Percentiles rank a stretch among this genome's conserved stretches.
Evolutionary conservation across 2,329 filamentous ascomycete genomes (phyloP).

Genomic region (Kalmusia sp.): DNA sequence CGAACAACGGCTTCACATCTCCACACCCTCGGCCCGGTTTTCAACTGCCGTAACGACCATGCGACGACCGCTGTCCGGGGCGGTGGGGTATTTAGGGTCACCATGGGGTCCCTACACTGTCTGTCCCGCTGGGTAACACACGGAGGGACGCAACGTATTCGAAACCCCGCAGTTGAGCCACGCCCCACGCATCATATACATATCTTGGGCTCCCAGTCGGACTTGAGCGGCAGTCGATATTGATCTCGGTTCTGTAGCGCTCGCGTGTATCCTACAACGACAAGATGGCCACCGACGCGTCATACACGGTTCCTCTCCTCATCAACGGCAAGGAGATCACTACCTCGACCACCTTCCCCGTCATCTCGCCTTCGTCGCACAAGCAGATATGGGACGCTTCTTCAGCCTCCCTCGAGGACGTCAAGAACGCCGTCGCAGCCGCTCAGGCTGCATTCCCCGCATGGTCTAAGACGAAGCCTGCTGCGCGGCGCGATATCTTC

Average conservation of each 20-base stretch:
- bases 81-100: not conserved
- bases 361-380: slow-evolving; percentile 63
- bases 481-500: slow-evolving; percentile 72
- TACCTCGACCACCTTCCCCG: slow-evolving; percentile 59
- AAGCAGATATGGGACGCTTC: slow-evolving; percentile 63
- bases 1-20: not conserved
- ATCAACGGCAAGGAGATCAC: slow-evolving; percentile 58
- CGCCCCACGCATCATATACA: slow-evolving; percentile 1
- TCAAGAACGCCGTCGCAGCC: slow-evolving; percentile 62
- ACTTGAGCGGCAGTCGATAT: not conserved
- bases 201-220: not conserved
- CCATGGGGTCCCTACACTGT: not conserved
- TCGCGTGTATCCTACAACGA: not conserved
- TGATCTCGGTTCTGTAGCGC: not conserved
- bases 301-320: slow-evolving; percentile 53
- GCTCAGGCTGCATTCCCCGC: slow-evolving; percentile 72
- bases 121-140: not conserved
- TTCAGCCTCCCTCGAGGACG: slow-evolving; percentile 63
- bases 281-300: slow-evolving; percentile 24
- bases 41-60: slow-evolving; percentile 3
- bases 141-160: not conserved
- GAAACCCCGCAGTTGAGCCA: not conserved
- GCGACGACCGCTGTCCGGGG: not conserved
- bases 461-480: slow-evolving; percentile 71
- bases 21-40: not conserved